A percentile compares a stretch with the other conserved stretches of the same genome.
Conservation (phyloP, 164 flowering plant species). For the Vitis vinifera region DNA sequence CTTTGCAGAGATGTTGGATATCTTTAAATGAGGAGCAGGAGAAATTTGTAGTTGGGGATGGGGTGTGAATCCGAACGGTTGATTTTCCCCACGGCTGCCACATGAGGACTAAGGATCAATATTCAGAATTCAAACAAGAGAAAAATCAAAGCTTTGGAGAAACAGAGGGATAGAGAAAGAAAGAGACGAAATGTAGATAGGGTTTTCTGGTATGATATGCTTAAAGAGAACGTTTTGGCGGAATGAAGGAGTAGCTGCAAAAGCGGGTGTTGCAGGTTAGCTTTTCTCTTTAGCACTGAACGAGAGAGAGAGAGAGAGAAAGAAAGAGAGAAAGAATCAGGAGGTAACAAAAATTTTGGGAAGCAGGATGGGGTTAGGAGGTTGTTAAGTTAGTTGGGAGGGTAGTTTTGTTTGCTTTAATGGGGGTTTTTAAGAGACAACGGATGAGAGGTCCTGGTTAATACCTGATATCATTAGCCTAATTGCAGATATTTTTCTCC, state of each 20-base stretch:
- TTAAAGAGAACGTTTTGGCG: constrained; percentile 9
- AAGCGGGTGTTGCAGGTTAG: constrained; percentile 7
- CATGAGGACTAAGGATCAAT: constrained; percentile 33
- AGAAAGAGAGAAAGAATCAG: background rate
- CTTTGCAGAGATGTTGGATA: constrained; percentile 35
- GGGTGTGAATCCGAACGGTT: constrained; percentile 18
- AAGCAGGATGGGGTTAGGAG: constrained; percentile 8
- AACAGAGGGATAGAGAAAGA: background rate
- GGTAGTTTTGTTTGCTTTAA: constrained; percentile 1
- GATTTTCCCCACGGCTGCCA: constrained; percentile 43
- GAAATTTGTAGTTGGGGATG: constrained; percentile 25
- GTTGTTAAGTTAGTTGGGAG: constrained; percentile 25
- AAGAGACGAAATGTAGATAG: background rate
- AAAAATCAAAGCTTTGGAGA: background rate
- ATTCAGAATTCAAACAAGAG: background rate
- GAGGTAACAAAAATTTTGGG: background rate
- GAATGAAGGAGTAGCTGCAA: constrained; percentile 13
- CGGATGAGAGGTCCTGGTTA: constrained; percentile 13
- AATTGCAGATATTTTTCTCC: too few species aligned
- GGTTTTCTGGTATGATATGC: constrained; percentile 6
- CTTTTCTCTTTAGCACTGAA: background rate
- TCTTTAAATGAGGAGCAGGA: constrained; percentile 52
- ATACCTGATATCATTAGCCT: too few species aligned
- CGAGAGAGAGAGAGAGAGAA: constrained; percentile 5
- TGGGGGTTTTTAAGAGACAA: background rate